phyloP scores from a whole-genome alignment of 1,284 basidiomycete genomes.

The Ustilago bromivora region DNA sequence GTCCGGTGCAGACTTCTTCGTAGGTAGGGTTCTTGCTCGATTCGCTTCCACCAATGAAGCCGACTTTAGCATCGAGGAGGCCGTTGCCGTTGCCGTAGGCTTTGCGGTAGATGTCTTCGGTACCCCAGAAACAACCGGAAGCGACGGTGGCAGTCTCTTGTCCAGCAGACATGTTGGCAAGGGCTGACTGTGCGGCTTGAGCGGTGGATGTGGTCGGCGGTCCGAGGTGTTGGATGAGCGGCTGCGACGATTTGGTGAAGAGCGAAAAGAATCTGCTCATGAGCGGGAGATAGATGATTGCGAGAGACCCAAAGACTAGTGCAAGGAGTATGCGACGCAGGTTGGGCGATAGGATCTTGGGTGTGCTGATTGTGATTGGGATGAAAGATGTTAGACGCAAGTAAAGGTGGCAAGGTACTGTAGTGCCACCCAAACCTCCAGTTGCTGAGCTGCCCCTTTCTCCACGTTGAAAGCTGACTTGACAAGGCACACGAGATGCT shows the following conservation, averaged over 20 bases:
- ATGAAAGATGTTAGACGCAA: neutral
- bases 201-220: conserved; percentile 50
- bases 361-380: neutral
- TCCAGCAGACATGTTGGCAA: conserved; percentile 40
- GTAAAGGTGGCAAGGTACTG: conserved; percentile 6
- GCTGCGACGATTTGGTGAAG: conserved; percentile 48
- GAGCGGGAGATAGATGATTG: conserved; percentile 28
- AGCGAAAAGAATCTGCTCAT: conserved; percentile 59
- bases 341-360: conserved; percentile 13
- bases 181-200: conserved; percentile 48
- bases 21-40: conserved; percentile 73
- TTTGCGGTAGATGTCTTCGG: conserved; percentile 66
- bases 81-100: conserved; percentile 66
- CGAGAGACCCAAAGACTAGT: conserved; percentile 16
- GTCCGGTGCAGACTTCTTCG: conserved; percentile 77
- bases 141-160: conserved; percentile 56
- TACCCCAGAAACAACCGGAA: conserved; percentile 68
- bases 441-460: neutral
- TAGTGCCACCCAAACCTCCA: conserved; percentile 1
- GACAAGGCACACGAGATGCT: neutral
- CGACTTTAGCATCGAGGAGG: conserved; percentile 60
- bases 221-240: conserved; percentile 51
- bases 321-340: conserved; percentile 31
- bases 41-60: conserved; percentile 64
- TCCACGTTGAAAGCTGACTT: conserved; percentile 2